A percentile compares a stretch with the other conserved stretches of the same genome.
Evolutionary conservation across 1,284 basidiomycete species (phyloP).

Genomic region (Papiliotrema laurentii): DNA sequence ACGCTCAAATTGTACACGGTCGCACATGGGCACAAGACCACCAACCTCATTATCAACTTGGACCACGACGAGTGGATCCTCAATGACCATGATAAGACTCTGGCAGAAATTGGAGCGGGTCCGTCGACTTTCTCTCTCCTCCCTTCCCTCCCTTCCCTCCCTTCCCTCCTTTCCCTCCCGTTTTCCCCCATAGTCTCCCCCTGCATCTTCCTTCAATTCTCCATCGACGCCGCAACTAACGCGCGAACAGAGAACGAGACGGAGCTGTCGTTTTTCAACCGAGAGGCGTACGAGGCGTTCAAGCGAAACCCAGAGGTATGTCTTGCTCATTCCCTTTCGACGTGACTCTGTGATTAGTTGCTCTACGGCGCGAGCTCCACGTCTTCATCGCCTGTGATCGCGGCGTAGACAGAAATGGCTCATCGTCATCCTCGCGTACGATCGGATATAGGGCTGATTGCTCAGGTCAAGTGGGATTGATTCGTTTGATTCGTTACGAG

Average conservation of each 20-base stretch:
- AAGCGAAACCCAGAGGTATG: conserved; percentile 71
- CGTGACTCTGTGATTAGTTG: background rate
- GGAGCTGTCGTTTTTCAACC: conserved; percentile 85
- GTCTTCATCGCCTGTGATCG: background rate
- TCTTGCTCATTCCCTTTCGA: background rate
- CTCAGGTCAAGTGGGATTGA: conserved; percentile 7
- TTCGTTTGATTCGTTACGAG: background rate
- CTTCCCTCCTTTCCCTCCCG: too few relatives aligned
- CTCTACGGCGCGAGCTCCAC: background rate
- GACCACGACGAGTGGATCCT: conserved; percentile 92
- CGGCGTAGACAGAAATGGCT: too few relatives aligned
- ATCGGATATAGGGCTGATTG: background rate
- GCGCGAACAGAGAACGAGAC: conserved; percentile 75
- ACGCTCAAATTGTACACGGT: conserved; percentile 91
- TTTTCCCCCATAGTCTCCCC: too few relatives aligned
- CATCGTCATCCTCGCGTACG: background rate
- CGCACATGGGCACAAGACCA: conserved; percentile 94
- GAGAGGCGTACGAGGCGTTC: conserved; percentile 69
- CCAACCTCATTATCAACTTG: conserved; percentile 90
- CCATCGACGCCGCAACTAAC: background rate
- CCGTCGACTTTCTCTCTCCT: conserved; percentile 29
- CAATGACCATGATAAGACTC: conserved; percentile 59
- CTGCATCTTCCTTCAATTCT: too few relatives aligned
- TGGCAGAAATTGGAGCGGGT: conserved; percentile 73
- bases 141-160: background rate